Conservation (phyloP, 2,329 filamentous ascomycete genomes). For the Paecilomyces sp. region DNA sequence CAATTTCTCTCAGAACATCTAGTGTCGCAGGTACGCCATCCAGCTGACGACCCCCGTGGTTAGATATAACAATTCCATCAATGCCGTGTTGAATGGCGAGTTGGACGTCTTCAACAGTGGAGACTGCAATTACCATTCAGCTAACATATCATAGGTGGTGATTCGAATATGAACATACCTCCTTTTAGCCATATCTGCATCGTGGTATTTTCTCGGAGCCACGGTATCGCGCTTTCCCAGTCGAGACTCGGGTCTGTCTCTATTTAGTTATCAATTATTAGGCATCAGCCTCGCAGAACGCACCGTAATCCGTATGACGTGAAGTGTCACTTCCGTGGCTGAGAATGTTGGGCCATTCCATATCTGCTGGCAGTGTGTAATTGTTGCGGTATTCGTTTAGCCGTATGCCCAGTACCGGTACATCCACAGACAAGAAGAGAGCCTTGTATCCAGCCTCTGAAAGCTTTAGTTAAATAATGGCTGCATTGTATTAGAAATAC, state of each 20-base stretch:
- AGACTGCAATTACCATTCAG: neutral
- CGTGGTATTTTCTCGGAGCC: slow-evolving; percentile 37
- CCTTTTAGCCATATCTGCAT: slow-evolving; percentile 29
- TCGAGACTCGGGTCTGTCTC: slow-evolving; percentile 32
- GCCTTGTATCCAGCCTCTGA: slow-evolving; percentile 45
- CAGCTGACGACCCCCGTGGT: slow-evolving; percentile 33
- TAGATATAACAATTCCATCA: slow-evolving; percentile 31
- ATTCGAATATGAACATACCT: neutral
- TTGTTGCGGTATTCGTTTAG: slow-evolving; percentile 40
- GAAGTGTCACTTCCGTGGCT: slow-evolving; percentile 16
- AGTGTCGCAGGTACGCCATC: slow-evolving; percentile 31
- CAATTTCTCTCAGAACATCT: slow-evolving; percentile 20
- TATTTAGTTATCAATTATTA: neutral
- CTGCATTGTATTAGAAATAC: neutral
- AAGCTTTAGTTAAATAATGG: neutral
- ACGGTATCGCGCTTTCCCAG: slow-evolving; percentile 46
- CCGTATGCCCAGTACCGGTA: slow-evolving; percentile 46
- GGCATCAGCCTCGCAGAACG: neutral
- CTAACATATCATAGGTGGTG: neutral
- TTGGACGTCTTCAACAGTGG: slow-evolving; percentile 8
- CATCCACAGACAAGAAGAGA: slow-evolving; percentile 49
- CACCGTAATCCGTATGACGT: slow-evolving; percentile 21
- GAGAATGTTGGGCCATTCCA: slow-evolving; percentile 39
- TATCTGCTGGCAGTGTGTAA: slow-evolving; percentile 33
- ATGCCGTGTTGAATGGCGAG: slow-evolving; percentile 27